These are phyloP conservation scores for Spinacia oleracea DNA, from an alignment of 179 eudicot species.

Conservation along the genomic window DNA sequence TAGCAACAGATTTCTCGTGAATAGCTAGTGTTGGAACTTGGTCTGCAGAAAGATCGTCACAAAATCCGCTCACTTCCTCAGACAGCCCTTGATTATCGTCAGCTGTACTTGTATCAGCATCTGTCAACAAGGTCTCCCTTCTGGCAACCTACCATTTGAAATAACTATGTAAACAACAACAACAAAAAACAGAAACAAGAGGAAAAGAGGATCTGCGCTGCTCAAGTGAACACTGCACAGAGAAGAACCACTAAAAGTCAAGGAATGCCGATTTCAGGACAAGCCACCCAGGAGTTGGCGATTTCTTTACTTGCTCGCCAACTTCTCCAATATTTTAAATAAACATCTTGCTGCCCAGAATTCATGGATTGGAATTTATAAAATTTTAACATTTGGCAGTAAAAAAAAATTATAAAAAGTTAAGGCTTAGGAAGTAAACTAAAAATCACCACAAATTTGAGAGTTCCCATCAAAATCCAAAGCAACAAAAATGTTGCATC, in stretches of 20 bases:
- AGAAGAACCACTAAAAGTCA: conserved; percentile 1
- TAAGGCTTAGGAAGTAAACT: no score
- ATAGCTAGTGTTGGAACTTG: conserved; percentile 69
- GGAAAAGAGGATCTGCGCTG: not conserved
- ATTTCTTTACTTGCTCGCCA: not conserved
- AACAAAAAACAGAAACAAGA: not conserved
- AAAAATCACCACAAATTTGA: not conserved
- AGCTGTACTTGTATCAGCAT: conserved; percentile 43
- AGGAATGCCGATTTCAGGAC: not conserved
- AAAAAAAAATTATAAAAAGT: not conserved
- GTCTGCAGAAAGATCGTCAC: conserved; percentile 49
- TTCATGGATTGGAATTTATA: not conserved
- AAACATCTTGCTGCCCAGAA: not conserved
- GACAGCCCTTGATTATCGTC: conserved; percentile 39
- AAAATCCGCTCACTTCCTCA: conserved; percentile 45
- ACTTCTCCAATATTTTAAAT: not conserved
- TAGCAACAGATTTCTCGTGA: conserved; percentile 50
- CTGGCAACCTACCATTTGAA: conserved; percentile 49
- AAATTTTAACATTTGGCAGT: not conserved
- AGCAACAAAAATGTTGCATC: conserved; percentile 1
- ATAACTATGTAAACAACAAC: conserved; percentile 13
- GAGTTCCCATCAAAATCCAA: conserved; percentile 1
- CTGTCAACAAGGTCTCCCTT: conserved; percentile 39
- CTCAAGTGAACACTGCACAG: not conserved
- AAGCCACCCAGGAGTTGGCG: conserved; percentile 1